phyloP scores from a whole-genome alignment of 352 stramenopile species.

The Globisporangium uncinulatum region DNA sequence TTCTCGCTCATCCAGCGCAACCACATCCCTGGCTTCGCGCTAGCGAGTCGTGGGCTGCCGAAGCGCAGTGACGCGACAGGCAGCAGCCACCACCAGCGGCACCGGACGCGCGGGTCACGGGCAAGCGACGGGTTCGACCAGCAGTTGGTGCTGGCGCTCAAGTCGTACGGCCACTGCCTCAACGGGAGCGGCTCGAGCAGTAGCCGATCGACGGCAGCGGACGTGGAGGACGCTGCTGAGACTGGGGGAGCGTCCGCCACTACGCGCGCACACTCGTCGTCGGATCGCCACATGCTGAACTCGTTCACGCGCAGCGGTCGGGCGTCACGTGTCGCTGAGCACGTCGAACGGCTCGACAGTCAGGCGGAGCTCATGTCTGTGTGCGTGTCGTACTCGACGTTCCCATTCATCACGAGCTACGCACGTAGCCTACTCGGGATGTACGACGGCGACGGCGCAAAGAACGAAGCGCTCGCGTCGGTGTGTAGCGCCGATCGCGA shows the following conservation, averaged over 20 bases:
- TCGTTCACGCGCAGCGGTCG: conserved; percentile 61
- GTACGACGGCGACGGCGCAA: conserved; percentile 61
- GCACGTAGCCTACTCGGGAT: conserved; percentile 64
- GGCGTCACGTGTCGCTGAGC: conserved; percentile 42
- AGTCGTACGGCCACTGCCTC: conserved; percentile 71
- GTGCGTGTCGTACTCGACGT: conserved; percentile 76
- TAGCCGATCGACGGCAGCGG: conserved; percentile 12
- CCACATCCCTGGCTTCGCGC: conserved; percentile 56
- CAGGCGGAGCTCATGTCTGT: conserved; percentile 68
- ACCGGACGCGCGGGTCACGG: conserved; percentile 18
- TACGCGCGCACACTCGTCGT: conserved; percentile 9
- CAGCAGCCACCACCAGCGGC: conserved; percentile 18
- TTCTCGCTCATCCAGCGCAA: conserved; percentile 78
- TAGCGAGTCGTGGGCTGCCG: conserved; percentile 48
- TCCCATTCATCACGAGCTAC: conserved; percentile 84
- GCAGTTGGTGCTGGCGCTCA: conserved; percentile 50
- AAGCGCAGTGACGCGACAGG: conserved; percentile 31
- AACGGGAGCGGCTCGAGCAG: conserved; percentile 18
- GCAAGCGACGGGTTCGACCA: conserved; percentile 48
- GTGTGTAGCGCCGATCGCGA: conserved; percentile 51
- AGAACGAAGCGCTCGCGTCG: conserved; percentile 49
- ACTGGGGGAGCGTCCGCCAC: conserved; percentile 4
- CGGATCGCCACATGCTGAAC: conserved; percentile 54
- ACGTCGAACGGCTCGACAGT: conserved; percentile 65
- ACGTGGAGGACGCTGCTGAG: conserved; percentile 27